Evolutionary conservation across 1,284 basidiomycete species (phyloP), one percentile per base, ranked within the genome.

Genomic region (Malassezia equina): DNA sequence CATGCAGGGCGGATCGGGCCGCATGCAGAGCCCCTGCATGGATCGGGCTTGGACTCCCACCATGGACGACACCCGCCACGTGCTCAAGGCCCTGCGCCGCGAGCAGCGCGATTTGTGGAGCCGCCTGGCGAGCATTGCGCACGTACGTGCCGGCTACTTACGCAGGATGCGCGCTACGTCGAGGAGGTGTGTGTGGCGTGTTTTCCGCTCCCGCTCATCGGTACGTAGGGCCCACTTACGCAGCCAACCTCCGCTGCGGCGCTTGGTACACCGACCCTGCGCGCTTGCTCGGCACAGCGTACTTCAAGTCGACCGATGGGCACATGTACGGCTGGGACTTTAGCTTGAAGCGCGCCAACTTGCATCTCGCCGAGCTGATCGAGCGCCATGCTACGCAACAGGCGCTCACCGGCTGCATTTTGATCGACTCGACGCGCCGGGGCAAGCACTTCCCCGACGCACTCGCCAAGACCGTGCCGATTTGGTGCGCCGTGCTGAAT

Each of bases 221-320:
- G 53, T 55, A 50, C 13, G 53, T 51, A 34, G n/a, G n/a, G 42
- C 19, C 34, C 40, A 4, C 49, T 48, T 33, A 42, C 67, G 15
- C 17, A 86, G 89, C 90, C 2, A 96, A 96, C 73, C 80, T 93
- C 66, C 81, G 91, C 19, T 95, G 90, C 66, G 91, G 91, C 1
- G 86, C 86, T 4, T 96, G 93, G 91, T 96, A 95, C 75, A 83
- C 85, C 7, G 80, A 87, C 62, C 86, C 90, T 4, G 74, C 29
- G 66, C 77, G 40, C 17, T 52, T 64, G 1, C 44, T 52, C 4
- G 77, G 80, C 0, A 64, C 65, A 4, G 86, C 85, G 12, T 96
- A 98, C 78, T 96, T 95, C 81, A 98, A 98, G 75, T 93, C 90
- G 0, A 95, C 91, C 0, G 93, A 98, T 66, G 93, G 93, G 0